These are phyloP conservation scores for Penicillium sp. DNA, from an alignment of 2,329 filamentous ascomycete genomes.

Conservation along the genomic window DNA sequence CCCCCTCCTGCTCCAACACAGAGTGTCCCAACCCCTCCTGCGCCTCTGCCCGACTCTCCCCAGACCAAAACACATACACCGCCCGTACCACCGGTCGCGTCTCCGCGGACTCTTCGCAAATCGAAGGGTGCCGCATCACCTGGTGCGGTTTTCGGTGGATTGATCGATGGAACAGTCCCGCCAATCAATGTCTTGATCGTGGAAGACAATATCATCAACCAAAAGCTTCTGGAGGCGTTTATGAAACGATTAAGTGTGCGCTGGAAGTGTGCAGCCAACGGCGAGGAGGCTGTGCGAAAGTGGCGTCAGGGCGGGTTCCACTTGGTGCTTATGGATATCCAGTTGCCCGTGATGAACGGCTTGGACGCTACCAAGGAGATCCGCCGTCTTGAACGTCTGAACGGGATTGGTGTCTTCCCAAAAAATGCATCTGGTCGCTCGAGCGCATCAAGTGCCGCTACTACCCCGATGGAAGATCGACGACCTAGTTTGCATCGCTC, in stretches of 20 bases:
- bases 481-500: conserved; percentile 19
- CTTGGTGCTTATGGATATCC: conserved; percentile 97
- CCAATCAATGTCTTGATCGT: conserved; percentile 97
- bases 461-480: conserved; percentile 18
- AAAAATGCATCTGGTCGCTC: conserved; percentile 59
- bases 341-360: conserved; percentile 93
- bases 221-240: conserved; percentile 89
- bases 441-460: conserved; percentile 35
- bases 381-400: conserved; percentile 79
- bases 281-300: conserved; percentile 85
- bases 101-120: conserved; percentile 47
- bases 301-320: conserved; percentile 94
- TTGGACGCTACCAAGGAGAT: conserved; percentile 95
- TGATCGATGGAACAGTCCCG: conserved; percentile 79
- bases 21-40: conserved; percentile 34
- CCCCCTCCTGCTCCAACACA: conserved; percentile 24
- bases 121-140: conserved; percentile 33
- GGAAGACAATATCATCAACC: conserved; percentile 97
- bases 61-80: conserved; percentile 36
- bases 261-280: conserved; percentile 97
- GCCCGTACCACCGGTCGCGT: conserved; percentile 42
- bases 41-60: conserved; percentile 36
- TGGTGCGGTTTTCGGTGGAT: conserved; percentile 52
- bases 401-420: conserved; percentile 87
- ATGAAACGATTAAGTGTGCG: conserved; percentile 94